Base-by-base conservation (phyloP, 148 eudicot genomes). In the Rhododendron henanense region DNA sequence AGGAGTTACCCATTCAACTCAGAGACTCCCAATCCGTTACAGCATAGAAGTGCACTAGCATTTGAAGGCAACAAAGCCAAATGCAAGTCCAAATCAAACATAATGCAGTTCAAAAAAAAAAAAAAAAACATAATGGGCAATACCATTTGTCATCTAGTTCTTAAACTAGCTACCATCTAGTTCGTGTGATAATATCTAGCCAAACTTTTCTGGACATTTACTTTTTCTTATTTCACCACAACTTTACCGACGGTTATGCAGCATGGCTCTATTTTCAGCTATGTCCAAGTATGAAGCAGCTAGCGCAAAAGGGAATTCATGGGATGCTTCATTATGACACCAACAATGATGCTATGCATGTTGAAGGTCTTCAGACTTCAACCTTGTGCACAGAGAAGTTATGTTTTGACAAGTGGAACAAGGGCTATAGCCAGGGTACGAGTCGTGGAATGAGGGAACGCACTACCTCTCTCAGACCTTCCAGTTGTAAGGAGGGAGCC, bases 31-130 rank as follows among this genome's bases (percentile, higher is more conserved):
- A 63, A 10, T 65, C 75, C 44, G 4, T 3, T 25, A n/a, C 45
- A 31, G 71, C 33, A 81, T 28, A 61, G 23, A 61, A 16, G 9
- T 77, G 85, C 61, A 86, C 81, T 16, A 45, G 57, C 28, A 10
- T 28, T 74, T 55, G 48, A 53, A 51, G 65, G 79, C 69, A 75
- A n/a, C 18, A 73, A 77, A 37, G 53, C 19, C 57, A 51, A 19
- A 37, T 35, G 48, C 45, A 48, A 67, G 63, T 73, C 78, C 65
- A 25, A 35, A 86, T 86, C 81, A 74, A 51, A 81, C 11, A 28
- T 25, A 79, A 53, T 53, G 57, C 57, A 53, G 18, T 53, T 53
- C 19, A 53, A 53, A 53, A 13, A 53, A 14, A 13, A 11, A 10
- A 51, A 14, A 0, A 13, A 3, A 3, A 13, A 3, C 5, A 14